Percentiles rank a stretch among this genome's conserved stretches.
These are phyloP conservation scores for Mimosa pudica DNA, from an alignment of 306 rosid genomes.

Conservation along the genomic window DNA sequence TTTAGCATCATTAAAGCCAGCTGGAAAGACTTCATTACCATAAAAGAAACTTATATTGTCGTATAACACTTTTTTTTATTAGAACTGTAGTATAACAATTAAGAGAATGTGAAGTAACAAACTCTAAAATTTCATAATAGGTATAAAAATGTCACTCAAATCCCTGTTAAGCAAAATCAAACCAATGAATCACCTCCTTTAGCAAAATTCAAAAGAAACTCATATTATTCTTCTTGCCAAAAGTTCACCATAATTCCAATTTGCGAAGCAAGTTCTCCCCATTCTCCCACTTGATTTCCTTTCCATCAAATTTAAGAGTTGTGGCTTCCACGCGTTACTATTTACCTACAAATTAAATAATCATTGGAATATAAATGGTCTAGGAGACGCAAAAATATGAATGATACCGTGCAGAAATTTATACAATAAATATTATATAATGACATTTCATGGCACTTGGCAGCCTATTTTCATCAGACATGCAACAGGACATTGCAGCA, in stretches of 20 bases:
- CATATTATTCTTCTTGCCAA: too few species aligned
- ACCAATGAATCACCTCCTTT: too few species aligned
- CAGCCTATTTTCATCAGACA: conserved; percentile 15
- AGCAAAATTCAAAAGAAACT: too few species aligned
- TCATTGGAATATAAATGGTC: not conserved
- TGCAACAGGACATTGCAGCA: conserved; percentile 13
- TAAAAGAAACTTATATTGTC: too few species aligned
- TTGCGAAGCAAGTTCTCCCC: conserved; percentile 78
- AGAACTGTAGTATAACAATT: too few species aligned
- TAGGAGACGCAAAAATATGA: conserved; percentile 19
- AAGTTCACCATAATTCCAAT: conserved; percentile 56
- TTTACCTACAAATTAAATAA: conserved; percentile 65
- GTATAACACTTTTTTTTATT: too few species aligned
- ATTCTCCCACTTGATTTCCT: conserved; percentile 62
- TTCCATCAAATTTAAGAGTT: conserved; percentile 58
- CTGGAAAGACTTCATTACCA: too few species aligned
- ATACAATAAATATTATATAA: not conserved
- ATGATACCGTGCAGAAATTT: not conserved
- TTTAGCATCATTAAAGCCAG: too few species aligned
- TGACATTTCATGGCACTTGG: conserved; percentile 17
- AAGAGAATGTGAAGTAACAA: too few species aligned
- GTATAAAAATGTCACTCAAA: too few species aligned
- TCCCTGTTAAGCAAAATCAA: too few species aligned
- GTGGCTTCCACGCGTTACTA: conserved; percentile 43
- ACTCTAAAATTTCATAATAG: too few species aligned